Evolutionary conservation across 139 green algal genomes (phyloP), one percentile per base, ranked within the genome.

Genomic region (Yamagishiella unicocca): DNA sequence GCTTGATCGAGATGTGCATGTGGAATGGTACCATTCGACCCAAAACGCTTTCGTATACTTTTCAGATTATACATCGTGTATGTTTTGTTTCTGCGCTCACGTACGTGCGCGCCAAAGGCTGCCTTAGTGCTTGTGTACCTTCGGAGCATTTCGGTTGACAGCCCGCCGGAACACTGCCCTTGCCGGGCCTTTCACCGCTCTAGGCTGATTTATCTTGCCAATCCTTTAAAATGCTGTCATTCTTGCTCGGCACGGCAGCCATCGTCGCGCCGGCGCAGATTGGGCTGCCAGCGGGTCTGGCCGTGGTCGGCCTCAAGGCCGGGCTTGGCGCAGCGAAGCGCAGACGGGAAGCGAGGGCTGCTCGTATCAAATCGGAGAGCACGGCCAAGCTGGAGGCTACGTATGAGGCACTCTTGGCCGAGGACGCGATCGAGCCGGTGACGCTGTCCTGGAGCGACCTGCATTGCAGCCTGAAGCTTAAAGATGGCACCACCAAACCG

Each of bases 231-330:
- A 92, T 91, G 89, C 31, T 94, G 46, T 54, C 85, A 33, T 89
- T 94, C 25, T 37, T 92, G 58, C 43, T 92, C 0, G 91, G 91
- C n/a, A 91, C 88, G 2, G 90, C 91, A 21, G 83, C 88, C 31
- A 86, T 94, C 7, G 85, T 88, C 2, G 45, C 78, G 31, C 82
- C 87, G 24, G 79, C 85, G 3, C 79, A 90, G n/a, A 68, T 84
- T 45, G 89, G 87, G 40, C 12, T 90, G 2, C 72, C 87, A 25
- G 61, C 89, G 0, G 61, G 76, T 4, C 54, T 74, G 1, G 68
- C 42, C 10, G 58, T 87, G 27, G 84, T 66, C 7, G 67, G 46
- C 3, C 43, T 89, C 14, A 88, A 88, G 29, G 90, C 55, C 31
- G 64, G 50, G 27, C 33, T 42, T 3, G 54, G 76, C 31, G 84